Evolutionary conservation across 306 rosid species (phyloP).

Genomic region (Prunus dulcis): DNA sequence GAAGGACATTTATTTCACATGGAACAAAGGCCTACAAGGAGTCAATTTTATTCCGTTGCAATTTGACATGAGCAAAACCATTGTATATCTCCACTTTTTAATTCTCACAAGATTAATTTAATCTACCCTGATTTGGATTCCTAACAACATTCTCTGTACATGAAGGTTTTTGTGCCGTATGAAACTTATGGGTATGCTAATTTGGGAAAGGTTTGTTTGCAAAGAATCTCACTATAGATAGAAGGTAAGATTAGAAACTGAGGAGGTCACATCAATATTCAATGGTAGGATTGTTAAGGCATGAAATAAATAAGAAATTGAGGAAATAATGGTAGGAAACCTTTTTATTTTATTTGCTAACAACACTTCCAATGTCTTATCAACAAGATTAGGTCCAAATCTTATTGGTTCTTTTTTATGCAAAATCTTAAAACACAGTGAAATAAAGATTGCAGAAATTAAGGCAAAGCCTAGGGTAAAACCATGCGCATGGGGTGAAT

Average conservation of each 20-base stretch:
- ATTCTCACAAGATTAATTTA: not conserved
- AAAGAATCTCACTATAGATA: not conserved
- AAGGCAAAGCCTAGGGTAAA: too few relatives aligned
- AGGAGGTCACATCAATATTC: not conserved
- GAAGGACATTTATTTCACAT: not conserved
- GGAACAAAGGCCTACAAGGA: not conserved
- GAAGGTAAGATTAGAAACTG: not conserved
- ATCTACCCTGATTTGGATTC: not conserved
- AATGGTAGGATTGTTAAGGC: not conserved
- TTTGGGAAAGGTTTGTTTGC: not conserved
- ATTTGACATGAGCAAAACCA: not conserved
- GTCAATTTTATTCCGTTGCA: not conserved
- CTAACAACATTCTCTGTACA: not conserved
- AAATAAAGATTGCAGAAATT: not conserved
- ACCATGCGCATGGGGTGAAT: not conserved
- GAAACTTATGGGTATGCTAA: not conserved
- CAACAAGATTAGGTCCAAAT: not conserved
- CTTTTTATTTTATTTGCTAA: conserved; percentile 3
- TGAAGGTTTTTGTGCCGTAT: not conserved
- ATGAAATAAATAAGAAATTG: not conserved
- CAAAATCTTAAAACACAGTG: not conserved
- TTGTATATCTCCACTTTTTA: not conserved
- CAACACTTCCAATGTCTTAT: not conserved
- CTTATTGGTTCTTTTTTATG: not conserved
- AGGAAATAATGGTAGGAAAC: not conserved